Evolutionary conservation across 257 asterid genomes (phyloP), one percentile per base, ranked within the genome.

Genomic region (Solanum dulcamara): DNA sequence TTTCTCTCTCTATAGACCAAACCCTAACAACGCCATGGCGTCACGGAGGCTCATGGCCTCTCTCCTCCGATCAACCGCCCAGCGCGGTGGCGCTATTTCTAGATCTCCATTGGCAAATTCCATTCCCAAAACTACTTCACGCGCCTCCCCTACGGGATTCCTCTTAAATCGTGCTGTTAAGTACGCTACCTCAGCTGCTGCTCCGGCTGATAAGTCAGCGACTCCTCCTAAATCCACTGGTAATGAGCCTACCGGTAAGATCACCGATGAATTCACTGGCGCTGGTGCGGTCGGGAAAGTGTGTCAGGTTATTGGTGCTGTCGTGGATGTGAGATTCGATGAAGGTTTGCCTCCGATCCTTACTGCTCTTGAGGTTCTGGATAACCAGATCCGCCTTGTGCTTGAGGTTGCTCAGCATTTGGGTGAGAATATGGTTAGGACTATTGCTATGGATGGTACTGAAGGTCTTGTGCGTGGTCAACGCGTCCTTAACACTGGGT

Each of bases 401-500:
- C 90, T 95, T 85, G 98, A 95, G 91, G 98, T 95, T 71, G 95
- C 98, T 22, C 97, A 93, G 88, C 98, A 95, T 84, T 90, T 95
- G 94, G 98, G 98, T 57, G 98, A 91, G 88, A 95, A 60, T 86
- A 93, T 93, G 82, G 98, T 94, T 42, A 90, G 98, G 89, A 93
- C 97, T 64, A 95, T 95, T 89, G 98, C 98, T 80, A 95, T 95
- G 98, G 98, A 95, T 89, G 98, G 98, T 68, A 95, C 98, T 67
- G 98, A 95, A 89, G 98, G 98, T 37, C 89, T 95, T 33, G 98
- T 96, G 42, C 89, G 98, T 68, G 98, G 98, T 40, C 98, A 94
- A 89, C 90, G 89, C 66, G 98, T 95, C 83, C 96, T 92, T 67
- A 95, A 95, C 90, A 95, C 98, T 30, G 98, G 98, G 0, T 94